Base-by-base conservation (phyloP, 1,139 yeast species). In the Debaryomyces udenii region DNA sequence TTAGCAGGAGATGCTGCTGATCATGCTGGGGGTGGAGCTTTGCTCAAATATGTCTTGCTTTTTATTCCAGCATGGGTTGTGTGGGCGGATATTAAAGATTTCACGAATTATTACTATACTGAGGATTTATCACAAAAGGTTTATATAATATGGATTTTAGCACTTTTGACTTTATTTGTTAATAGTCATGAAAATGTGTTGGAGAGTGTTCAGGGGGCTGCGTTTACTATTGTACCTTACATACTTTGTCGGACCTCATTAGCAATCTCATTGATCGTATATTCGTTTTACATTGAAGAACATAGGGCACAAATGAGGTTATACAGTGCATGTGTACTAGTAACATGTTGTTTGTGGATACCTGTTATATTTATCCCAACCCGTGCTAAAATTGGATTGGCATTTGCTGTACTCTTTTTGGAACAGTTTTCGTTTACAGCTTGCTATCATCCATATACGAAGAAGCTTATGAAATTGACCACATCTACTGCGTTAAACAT, bases 21-120 rank as follows among this genome's bases (percentile, higher is more conserved):
- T 43, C 57, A 70, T 16, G 81, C 83, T 14, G 59, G 71, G 28
- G 81, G 82, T 27, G 57, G 55, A 3, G 64, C 80, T 0, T 58
- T 81, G 18, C 59, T 78, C 35, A 70, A 72, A 49, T 81, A 80
- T 49, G 48, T 79, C 9, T 52, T 82, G 32, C 58, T 80, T 3
- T 81, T 81, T 46, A 46, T 77, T 14, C 86, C 86, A 0, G 74
- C 80, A 10, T 82, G 82, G 79, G 75, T 74, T 18, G 77, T 82
- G 18, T 82, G 88, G 87, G 64, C 76, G 24, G 87, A 81, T 51
- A 66, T 82, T 44, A 79, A 81, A 51, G 86, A 81, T 47, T 74
- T 81, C 49, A 79, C 81, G 68, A 81, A 82, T 56, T 80, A 80
- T 54, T 82, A 80, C 58, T 82, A 76, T 55, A 80, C 70, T 45